phyloP scores from a whole-genome alignment of 2,329 filamentous ascomycete species.

The Alternaria arbusti region DNA sequence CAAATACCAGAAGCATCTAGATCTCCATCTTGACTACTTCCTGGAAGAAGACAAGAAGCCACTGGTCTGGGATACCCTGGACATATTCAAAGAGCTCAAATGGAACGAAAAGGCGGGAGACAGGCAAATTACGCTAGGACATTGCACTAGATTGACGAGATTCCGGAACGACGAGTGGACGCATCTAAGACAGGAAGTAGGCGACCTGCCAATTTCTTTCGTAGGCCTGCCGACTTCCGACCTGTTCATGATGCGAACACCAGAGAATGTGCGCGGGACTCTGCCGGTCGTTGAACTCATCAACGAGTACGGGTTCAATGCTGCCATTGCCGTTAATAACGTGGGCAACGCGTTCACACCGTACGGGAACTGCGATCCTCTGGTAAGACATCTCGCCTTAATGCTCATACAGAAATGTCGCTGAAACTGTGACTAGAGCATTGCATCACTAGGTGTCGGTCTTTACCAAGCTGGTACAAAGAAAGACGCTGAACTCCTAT shows the following conservation, averaged over 20 bases:
- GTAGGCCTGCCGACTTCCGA: slow-evolving; percentile 75
- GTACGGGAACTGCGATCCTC: slow-evolving; percentile 69
- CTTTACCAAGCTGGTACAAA: slow-evolving; percentile 71
- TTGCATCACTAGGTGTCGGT: slow-evolving; percentile 61
- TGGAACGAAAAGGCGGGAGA: slow-evolving; percentile 55
- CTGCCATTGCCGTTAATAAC: slow-evolving; percentile 72
- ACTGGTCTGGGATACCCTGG: slow-evolving; percentile 62
- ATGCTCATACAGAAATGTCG: not conserved
- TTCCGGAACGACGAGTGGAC: slow-evolving; percentile 60
- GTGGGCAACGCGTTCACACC: slow-evolving; percentile 78
- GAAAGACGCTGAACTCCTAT: slow-evolving; percentile 64
- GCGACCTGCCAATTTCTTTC: slow-evolving; percentile 66
- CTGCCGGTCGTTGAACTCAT: slow-evolving; percentile 68
- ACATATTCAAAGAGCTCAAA: slow-evolving; percentile 54
- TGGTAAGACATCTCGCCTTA: slow-evolving; percentile 47
- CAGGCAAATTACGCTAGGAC: slow-evolving; percentile 60
- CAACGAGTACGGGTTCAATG: slow-evolving; percentile 62
- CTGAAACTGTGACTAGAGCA: not conserved
- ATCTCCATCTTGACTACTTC: slow-evolving; percentile 76
- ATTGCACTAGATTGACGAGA: slow-evolving; percentile 71
- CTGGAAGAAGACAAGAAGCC: slow-evolving; percentile 59
- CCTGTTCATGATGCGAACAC: slow-evolving; percentile 71
- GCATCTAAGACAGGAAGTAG: slow-evolving; percentile 57
- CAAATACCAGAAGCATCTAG: slow-evolving; percentile 62
- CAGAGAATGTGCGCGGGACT: slow-evolving; percentile 61